Evolutionary conservation across 176 grass and related monocot species (phyloP).

Genomic region (Areca catechu): DNA sequence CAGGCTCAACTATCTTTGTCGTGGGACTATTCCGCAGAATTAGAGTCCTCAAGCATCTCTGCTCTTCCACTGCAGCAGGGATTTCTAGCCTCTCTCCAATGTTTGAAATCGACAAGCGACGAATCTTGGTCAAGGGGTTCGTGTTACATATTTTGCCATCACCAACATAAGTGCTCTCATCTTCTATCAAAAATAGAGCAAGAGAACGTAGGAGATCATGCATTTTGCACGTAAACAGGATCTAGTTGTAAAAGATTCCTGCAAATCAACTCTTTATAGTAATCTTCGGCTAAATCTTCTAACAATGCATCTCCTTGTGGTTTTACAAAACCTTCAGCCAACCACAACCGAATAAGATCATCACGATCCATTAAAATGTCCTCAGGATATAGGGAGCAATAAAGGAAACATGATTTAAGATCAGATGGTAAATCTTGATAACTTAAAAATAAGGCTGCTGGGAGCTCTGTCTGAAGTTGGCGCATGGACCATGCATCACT

Average conservation of each 20-base stretch:
- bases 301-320: background rate
- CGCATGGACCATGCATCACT: too few species aligned
- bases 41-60: slow-evolving; percentile 62
- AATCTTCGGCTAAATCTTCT: too few species aligned
- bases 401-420: slow-evolving; percentile 73
- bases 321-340: slow-evolving; percentile 53
- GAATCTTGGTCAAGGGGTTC: slow-evolving; percentile 40
- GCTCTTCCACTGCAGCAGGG: slow-evolving; percentile 53
- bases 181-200: slow-evolving; percentile 43
- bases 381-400: slow-evolving; percentile 62
- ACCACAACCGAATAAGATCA: slow-evolving; percentile 54
- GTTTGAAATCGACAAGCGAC: slow-evolving; percentile 44
- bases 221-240: slow-evolving; percentile 24
- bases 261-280: too few species aligned
- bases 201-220: slow-evolving; percentile 48
- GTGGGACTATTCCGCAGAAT: slow-evolving; percentile 45
- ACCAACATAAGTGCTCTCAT: slow-evolving; percentile 54
- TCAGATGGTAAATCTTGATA: slow-evolving; percentile 57
- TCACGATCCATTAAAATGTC: slow-evolving; percentile 38
- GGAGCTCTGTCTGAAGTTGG: slow-evolving; percentile 39
- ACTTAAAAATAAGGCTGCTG: slow-evolving; percentile 51
- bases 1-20: slow-evolving; percentile 30
- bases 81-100: slow-evolving; percentile 32
- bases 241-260: too few species aligned
- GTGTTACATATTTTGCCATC: slow-evolving; percentile 30